Evolutionary conservation across 2,329 filamentous ascomycete species (phyloP), one percentile per base, ranked within the genome.

Genomic region (Monilinia fructigena): DNA sequence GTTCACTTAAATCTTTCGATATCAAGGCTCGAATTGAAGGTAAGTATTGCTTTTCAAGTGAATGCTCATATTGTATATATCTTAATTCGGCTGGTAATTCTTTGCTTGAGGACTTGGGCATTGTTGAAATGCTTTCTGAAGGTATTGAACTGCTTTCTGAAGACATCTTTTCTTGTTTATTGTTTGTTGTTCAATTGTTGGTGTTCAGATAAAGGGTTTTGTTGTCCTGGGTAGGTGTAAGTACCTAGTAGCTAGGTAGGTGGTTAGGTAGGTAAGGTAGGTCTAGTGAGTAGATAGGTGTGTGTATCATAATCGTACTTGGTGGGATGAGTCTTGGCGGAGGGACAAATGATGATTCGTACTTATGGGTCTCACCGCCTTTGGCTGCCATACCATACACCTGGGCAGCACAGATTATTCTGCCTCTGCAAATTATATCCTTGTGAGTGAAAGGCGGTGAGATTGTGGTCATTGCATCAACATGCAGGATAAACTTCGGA

Each of bases 1-100:
- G 95, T 78, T 99, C 95, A 72, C 94, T 98, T 60, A 99, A 84
- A 76, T 98, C 95, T 75, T 94, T 96, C 55, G 93, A 95, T 75
- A 99, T 99, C 75, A 99, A 81, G 66, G 93, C 89, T 65, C 94
- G 89, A 78, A 99, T 97, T 53, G 92, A 88, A 47, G 93, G 88
- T 53, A 99, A 87, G 76, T 95, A 85, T 76, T 85, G 77, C 54
- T 82, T 79, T 73, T 89, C 87, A 26, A 88, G 79, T 12, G 77
- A 77, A 75, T 89, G 86, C 67, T 86, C 80, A 74, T 89, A 89
- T 73, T 87, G 86, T 45, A 87, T 79, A 73, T 87, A 89, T 61
- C 80, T 78, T 55, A 89, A 78, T 70, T 85, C 82, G 55, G 78
- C 73, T 12, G 82, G 80, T 16, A 82, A 67, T 47, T 69, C 63